Conservation (phyloP, 495 filamentous ascomycete species). For the Aspergillus sclerotioniger region DNA sequence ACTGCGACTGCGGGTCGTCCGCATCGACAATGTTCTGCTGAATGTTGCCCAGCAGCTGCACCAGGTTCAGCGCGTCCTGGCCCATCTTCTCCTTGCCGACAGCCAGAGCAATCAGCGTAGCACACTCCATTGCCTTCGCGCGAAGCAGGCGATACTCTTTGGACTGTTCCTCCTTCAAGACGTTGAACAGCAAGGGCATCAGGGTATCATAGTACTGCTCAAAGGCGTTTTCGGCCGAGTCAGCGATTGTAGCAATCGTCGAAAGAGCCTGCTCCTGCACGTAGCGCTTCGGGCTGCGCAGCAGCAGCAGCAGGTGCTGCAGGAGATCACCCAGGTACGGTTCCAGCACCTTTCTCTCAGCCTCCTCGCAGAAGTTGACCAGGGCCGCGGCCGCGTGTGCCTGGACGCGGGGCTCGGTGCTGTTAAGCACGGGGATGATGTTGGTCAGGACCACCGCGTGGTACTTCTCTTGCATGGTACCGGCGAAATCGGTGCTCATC, state of each 20-base stretch:
- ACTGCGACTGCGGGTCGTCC: slow-evolving; percentile 95
- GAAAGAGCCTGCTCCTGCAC: slow-evolving; percentile 98
- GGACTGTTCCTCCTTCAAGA: slow-evolving; percentile 80
- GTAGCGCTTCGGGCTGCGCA: slow-evolving; percentile 88
- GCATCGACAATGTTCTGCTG: slow-evolving; percentile 85
- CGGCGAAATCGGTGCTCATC: slow-evolving; percentile 99
- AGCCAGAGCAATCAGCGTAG: slow-evolving; percentile 91
- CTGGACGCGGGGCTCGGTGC: slow-evolving; percentile 89
- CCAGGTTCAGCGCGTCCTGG: slow-evolving; percentile 77
- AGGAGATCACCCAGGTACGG: slow-evolving; percentile 91
- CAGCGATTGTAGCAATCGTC: slow-evolving; percentile 97
- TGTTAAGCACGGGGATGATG: slow-evolving; percentile 90
- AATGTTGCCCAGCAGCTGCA: slow-evolving; percentile 81
- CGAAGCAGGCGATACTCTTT: slow-evolving; percentile 89
- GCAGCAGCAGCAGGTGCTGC: slow-evolving; percentile 73
- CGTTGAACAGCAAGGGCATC: slow-evolving; percentile 91
- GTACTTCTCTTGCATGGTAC: slow-evolving; percentile 97
- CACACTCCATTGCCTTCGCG: slow-evolving; percentile 99
- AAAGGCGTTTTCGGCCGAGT: slow-evolving; percentile 94
- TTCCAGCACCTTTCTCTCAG: slow-evolving; percentile 86
- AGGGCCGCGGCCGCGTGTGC: slow-evolving; percentile 95
- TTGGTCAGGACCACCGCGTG: slow-evolving; percentile 79
- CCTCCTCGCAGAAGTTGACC: slow-evolving; percentile 99
- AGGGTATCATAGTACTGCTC: slow-evolving; percentile 92
- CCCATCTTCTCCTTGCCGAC: slow-evolving; percentile 93